phyloP scores from a whole-genome alignment of 345 rosid genomes.

The Salix purpurea region DNA sequence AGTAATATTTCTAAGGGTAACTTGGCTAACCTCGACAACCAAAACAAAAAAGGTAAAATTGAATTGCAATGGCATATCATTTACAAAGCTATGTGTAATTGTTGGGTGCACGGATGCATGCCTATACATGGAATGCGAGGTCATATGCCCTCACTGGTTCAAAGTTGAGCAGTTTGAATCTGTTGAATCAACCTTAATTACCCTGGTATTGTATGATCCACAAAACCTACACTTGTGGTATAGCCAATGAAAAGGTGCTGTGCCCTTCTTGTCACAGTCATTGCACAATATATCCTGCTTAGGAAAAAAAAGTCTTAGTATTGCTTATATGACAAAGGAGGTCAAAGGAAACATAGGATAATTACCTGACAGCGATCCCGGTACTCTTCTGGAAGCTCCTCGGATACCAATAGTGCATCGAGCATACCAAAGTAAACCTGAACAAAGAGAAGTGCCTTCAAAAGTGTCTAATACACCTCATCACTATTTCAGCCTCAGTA shows the following conservation, averaged over 20 bases:
- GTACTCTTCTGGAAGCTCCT: conserved; percentile 59
- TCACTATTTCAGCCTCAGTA: neutral
- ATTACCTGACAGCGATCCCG: conserved; percentile 52
- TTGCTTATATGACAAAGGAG: neutral
- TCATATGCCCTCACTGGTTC: conserved; percentile 6
- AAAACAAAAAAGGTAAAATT: conserved; percentile 10
- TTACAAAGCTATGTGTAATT: neutral
- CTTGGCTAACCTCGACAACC: neutral
- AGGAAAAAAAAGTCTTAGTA: neutral
- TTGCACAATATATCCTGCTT: conserved; percentile 70
- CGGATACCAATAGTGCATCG: conserved; percentile 53
- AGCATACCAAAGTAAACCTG: conserved; percentile 67
- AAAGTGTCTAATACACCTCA: neutral
- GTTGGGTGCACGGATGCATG: neutral
- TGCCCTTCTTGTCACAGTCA: conserved; percentile 71
- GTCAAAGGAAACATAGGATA: neutral
- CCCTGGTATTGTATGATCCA: conserved; percentile 86
- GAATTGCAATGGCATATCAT: neutral
- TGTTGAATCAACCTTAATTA: conserved; percentile 44
- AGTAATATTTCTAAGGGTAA: neutral
- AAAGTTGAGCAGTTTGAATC: conserved; percentile 16
- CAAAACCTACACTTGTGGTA: conserved; percentile 73
- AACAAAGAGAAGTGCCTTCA: neutral
- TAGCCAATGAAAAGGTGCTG: conserved; percentile 70
- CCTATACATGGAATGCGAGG: neutral